phyloP scores from a whole-genome alignment of 2,329 filamentous ascomycete genomes.

The Paraphaeosphaeria sporulosa region DNA sequence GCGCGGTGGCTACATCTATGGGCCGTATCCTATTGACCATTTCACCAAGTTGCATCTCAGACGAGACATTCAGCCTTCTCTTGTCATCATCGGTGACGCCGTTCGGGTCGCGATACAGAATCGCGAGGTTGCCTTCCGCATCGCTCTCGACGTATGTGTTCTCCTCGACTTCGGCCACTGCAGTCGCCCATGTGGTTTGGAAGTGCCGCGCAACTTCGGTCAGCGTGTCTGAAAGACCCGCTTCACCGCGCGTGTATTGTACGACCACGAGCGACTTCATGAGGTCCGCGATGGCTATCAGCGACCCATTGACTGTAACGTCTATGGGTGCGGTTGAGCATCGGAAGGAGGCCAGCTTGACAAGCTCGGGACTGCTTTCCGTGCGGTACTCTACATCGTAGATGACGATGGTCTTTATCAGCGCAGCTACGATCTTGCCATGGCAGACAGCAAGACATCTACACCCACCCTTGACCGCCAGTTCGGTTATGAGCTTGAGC shows the following conservation, averaged over 20 bases:
- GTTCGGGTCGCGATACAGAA: slow-evolving; percentile 75
- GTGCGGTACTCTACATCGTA: slow-evolving; percentile 65
- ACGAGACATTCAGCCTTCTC: slow-evolving; percentile 73
- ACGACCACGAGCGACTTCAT: slow-evolving; percentile 91
- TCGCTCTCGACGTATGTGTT: slow-evolving; percentile 85
- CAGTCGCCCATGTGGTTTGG: slow-evolving; percentile 82
- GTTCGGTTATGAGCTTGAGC: slow-evolving; percentile 74
- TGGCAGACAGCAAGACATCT: slow-evolving; percentile 75
- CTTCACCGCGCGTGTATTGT: slow-evolving; percentile 68
- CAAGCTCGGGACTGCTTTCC: slow-evolving; percentile 63
- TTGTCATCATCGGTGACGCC: slow-evolving; percentile 79
- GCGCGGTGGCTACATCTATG: slow-evolving; percentile 71
- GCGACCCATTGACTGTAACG: slow-evolving; percentile 74
- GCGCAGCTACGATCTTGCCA: slow-evolving; percentile 80
- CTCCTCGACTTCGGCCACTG: slow-evolving; percentile 74
- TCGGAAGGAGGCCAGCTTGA: slow-evolving; percentile 77
- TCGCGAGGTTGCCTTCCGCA: slow-evolving; percentile 84
- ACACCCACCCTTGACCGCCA: slow-evolving; percentile 79
- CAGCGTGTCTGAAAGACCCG: slow-evolving; percentile 68
- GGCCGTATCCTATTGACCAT: slow-evolving; percentile 89
- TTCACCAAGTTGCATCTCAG: slow-evolving; percentile 87
- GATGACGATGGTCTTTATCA: slow-evolving; percentile 83
- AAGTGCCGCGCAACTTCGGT: slow-evolving; percentile 81
- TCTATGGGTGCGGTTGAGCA: slow-evolving; percentile 86
- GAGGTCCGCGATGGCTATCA: slow-evolving; percentile 85